A percentile compares a stretch with the other conserved stretches of the same genome.
These are phyloP conservation scores for Xylariaceae sp. DNA, from an alignment of 2,329 filamentous ascomycete species.

Conservation along the genomic window DNA sequence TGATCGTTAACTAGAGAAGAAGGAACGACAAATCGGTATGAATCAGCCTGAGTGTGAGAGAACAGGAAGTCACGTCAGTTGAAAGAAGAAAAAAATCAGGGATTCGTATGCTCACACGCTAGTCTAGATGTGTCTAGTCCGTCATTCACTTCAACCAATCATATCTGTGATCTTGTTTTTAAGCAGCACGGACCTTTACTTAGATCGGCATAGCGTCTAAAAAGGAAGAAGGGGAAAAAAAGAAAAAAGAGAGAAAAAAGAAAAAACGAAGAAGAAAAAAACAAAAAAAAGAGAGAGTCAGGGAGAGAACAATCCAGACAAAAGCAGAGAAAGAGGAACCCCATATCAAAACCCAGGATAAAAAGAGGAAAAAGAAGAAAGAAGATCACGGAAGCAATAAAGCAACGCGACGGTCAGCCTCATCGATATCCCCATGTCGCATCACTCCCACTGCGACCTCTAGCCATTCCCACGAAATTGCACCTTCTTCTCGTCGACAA, in stretches of 20 bases:
- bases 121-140: neutral
- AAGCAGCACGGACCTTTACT: neutral
- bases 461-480: conserved; percentile 1
- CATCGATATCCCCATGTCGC: neutral
- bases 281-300: conserved; percentile 2
- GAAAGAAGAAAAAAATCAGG: neutral
- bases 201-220: neutral
- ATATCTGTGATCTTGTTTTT: neutral
- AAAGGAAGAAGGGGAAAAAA: neutral
- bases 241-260: neutral
- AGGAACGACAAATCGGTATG: neutral
- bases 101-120: neutral
- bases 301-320: neutral
- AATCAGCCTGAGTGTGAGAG: neutral
- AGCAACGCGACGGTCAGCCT: neutral
- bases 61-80: neutral
- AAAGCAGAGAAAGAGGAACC: neutral
- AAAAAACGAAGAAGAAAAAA: conserved; percentile 1
- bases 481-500: conserved; percentile 1
- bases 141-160: neutral
- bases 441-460: neutral
- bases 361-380: conserved; percentile 5
- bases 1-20: no score
- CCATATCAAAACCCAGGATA: neutral
- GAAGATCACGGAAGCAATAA: neutral